Base-by-base conservation (phyloP, 1,284 basidiomycete genomes). In the Austropuccinia psidii region DNA sequence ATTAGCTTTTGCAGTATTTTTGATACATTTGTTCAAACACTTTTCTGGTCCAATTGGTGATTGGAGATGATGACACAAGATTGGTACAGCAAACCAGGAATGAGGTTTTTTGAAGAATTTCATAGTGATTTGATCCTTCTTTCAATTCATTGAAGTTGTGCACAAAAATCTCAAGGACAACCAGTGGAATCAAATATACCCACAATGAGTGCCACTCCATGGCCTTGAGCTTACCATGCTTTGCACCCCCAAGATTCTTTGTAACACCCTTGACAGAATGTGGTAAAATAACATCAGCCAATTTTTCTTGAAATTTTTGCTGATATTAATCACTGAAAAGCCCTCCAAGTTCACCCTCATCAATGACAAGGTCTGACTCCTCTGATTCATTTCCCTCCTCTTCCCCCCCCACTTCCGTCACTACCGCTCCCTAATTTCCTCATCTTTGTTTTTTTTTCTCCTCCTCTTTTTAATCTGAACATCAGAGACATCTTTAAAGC, bases 181-280 rank as follows among this genome's bases (percentile, higher is more conserved):
- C 55, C 15, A 61, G 21, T 2, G 68, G 68, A 15, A 72, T 72
- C n/a, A 72, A 39, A 31, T 43, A 72, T 1, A 47, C 57, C 60
- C 60, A 72, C 4, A 61, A 33, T 29, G 54, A 21, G 55, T 57
- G 35, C 67, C 67, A 70, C 33, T 69, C 33, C 9, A 41, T 21
- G 4, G 55, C 67, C 27, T 29, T 60, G 15, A 70, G 29, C 19
- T 58, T 60, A 2, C 50, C 67, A 49, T 70, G 52, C n/a, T 60
- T 70, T 70, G 37, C 21, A 24, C 33, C 55, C 37, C 55, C 67
- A 70, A 70, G 27, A n/a, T 70, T 70, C 11, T 41, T 13, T 24
- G 68, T 41, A n/a, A 69, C 21, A 41, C 24, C 37, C n/a, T 33
- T 33, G 15, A 58, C 39, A 11, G 52, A 35, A 27, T 50, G 50